Evolutionary conservation across 208 protist genomes (phyloP).

Genomic region (Trypanosoma platydactyli): DNA sequence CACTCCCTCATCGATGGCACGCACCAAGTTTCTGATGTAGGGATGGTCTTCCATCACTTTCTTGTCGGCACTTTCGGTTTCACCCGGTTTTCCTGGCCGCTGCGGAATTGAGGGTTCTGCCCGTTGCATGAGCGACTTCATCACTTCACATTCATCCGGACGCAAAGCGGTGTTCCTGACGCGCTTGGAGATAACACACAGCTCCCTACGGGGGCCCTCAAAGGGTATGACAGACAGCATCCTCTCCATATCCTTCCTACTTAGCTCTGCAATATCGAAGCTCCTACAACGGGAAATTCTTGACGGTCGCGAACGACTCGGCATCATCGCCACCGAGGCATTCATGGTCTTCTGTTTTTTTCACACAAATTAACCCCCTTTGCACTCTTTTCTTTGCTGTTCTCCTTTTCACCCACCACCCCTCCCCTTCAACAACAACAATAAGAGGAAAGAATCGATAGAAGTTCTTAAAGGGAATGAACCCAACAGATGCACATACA

Average conservation of each 20-base stretch:
- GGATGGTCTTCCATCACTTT: slow-evolving; percentile 2
- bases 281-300: background rate
- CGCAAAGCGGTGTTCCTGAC: background rate
- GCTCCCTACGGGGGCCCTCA: background rate
- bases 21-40: slow-evolving; percentile 1
- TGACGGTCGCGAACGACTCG: background rate
- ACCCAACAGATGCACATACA: too few species aligned
- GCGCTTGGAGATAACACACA: background rate
- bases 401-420: too few species aligned
- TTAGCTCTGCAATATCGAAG: background rate
- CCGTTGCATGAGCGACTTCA: slow-evolving; percentile 4
- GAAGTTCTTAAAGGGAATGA: too few species aligned
- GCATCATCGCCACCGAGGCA: background rate
- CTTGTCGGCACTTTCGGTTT: background rate
- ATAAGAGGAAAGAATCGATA: background rate
- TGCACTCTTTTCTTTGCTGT: too few species aligned
- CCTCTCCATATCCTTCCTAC: background rate
- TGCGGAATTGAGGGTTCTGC: background rate
- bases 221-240: background rate
- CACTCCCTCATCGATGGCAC: slow-evolving; percentile 7
- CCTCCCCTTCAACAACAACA: background rate
- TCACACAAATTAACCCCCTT: too few species aligned
- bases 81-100: background rate
- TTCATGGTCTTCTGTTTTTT: background rate
- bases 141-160: slow-evolving; percentile 13